phyloP scores from a whole-genome alignment of 2,329 filamentous ascomycete genomes.

The Alternaria sp. region DNA sequence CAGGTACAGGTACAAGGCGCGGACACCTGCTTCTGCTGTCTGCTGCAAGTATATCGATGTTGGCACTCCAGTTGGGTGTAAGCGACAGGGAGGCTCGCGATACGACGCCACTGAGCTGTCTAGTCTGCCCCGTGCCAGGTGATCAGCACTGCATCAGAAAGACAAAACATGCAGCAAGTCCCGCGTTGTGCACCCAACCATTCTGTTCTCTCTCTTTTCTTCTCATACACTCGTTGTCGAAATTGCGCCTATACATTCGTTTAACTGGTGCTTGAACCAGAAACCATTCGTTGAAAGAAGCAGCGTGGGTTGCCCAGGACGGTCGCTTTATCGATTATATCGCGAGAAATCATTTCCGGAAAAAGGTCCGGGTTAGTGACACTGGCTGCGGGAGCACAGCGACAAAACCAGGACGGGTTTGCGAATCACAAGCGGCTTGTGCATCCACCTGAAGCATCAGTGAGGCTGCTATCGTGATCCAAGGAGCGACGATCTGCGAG shows the following conservation, averaged over 20 bases:
- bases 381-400: conserved; percentile 22
- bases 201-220: conserved; percentile 21
- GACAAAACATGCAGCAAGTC: conserved; percentile 33
- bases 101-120: conserved; percentile 31
- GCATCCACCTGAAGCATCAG: neutral
- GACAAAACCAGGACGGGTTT: conserved; percentile 19
- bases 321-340: conserved; percentile 16
- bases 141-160: conserved; percentile 37
- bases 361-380: conserved; percentile 19
- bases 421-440: conserved; percentile 6
- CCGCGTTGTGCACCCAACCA: conserved; percentile 25
- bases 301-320: conserved; percentile 3
- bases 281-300: conserved; percentile 8
- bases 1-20: conserved; percentile 3
- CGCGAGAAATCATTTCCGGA: conserved; percentile 18
- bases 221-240: conserved; percentile 37
- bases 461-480: conserved; percentile 4
- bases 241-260: conserved; percentile 21
- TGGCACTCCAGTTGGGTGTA: conserved; percentile 3
- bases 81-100: conserved; percentile 9
- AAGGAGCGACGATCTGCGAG: conserved; percentile 5
- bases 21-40: conserved; percentile 12
- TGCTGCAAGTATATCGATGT: conserved; percentile 1
- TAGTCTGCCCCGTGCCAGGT: conserved; percentile 38
- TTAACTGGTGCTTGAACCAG: conserved; percentile 7